Evolutionary conservation across 2,329 filamentous ascomycete species (phyloP), one percentile per base, ranked within the genome.

Genomic region (Cephalotrichum gorgonifer): DNA sequence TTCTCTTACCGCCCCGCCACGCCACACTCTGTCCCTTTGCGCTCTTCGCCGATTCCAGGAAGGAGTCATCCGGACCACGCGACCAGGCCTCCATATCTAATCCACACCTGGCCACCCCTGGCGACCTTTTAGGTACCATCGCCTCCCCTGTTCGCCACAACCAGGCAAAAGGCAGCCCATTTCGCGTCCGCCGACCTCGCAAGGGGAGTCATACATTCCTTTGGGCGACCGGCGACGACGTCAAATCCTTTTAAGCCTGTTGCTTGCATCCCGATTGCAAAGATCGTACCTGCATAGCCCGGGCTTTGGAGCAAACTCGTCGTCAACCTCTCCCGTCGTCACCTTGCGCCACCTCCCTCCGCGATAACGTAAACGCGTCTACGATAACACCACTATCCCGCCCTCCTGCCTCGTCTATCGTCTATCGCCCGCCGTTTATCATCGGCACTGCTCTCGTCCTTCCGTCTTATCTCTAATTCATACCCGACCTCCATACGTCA

Each of bases 41-140:
- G 44, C 31, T 22, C 22, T 31, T 22, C 17, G 33, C 23, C 45
- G 35, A 47, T 33, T 15, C 31, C 4, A 27, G 28, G 28, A 26
- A 48, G 38, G 47, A 49, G 47, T 49, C 47, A 49, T 49, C 41
- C 25, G 27, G 47, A 41, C 47, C 47, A 49, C 47, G 25, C 47
- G 39, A 44, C 47, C 47, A 43, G 47, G 47, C 47, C 44, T n/a
- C n/a, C n/a, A n/a, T n/a, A n/a, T n/a, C n/a, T 39, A 44, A 30
- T 49, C 47, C 31, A 23, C 28, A 39, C 42, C 25, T 20, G 8
- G 31, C 27, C 39, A 20, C 30, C 33, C 46, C 46, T 27, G 28
- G 35, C 38, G n/a, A 20, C 47, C 28, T 35, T 49, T 43, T 49
- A 43, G 39, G 39, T 49, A 49, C 47, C 47, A 49, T 39, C 28